Percentiles rank a stretch among this genome's conserved stretches.
These are phyloP conservation scores for Parmelia sp. DNA, from an alignment of 495 filamentous ascomycete genomes.

Conservation along the genomic window DNA sequence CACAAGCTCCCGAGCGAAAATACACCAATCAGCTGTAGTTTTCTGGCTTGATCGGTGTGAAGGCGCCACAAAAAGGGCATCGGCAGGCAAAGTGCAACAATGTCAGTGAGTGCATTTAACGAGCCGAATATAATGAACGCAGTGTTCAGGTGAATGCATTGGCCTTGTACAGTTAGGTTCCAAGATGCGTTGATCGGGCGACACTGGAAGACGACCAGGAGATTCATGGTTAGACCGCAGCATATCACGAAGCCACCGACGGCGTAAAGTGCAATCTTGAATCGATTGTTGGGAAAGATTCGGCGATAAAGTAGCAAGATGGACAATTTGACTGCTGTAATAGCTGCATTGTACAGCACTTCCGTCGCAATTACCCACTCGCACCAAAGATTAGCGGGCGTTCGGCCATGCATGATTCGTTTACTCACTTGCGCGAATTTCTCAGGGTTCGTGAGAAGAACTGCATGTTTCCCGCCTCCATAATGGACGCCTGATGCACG, in stretches of 20 bases:
- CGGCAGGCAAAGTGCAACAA: constrained; percentile 16
- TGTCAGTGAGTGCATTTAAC: constrained; percentile 19
- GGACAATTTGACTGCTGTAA: constrained; percentile 40
- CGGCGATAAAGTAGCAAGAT: constrained; percentile 37
- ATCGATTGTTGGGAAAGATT: constrained; percentile 29
- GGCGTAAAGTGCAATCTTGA: constrained; percentile 25
- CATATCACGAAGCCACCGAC: constrained; percentile 28
- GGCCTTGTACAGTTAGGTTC: constrained; percentile 1
- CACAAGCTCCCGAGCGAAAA: constrained; percentile 21
- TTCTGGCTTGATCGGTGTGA: constrained; percentile 13
- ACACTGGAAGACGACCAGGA: constrained; percentile 37
- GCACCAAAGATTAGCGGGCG: background rate
- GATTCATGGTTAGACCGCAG: constrained; percentile 31
- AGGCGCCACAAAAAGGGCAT: constrained; percentile 21
- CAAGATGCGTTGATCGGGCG: constrained; percentile 28
- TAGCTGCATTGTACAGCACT: constrained; percentile 30
- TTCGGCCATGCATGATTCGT: background rate
- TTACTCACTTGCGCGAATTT: constrained; percentile 21
- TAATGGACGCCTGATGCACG: constrained; percentile 12
- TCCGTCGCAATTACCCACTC: constrained; percentile 29
- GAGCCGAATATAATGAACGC: constrained; percentile 15
- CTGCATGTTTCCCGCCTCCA: constrained; percentile 19
- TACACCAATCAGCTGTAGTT: constrained; percentile 15
- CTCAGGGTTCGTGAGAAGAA: constrained; percentile 12
- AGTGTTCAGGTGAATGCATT: constrained; percentile 20